phyloP scores from a whole-genome alignment of 495 filamentous ascomycete genomes.

The Penicillium canescens region DNA sequence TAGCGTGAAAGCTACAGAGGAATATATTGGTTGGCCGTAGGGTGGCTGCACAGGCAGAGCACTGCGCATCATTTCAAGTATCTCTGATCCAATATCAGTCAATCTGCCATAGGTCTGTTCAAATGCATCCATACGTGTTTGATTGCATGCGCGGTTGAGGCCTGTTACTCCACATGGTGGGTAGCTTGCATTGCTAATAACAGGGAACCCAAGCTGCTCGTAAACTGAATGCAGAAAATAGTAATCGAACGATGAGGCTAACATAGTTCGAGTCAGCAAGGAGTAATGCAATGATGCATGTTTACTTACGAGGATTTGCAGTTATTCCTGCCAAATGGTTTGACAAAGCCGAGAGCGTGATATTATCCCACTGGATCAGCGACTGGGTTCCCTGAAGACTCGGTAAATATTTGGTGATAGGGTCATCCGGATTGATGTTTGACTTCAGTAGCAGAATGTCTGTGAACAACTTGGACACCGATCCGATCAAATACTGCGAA shows the following conservation, averaged over 20 bases:
- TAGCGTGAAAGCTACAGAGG: conserved; percentile 10
- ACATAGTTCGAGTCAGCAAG: no score
- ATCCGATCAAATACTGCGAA: conserved; percentile 19
- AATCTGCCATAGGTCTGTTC: no score
- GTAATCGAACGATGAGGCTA: no score
- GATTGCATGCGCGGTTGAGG: conserved; percentile 5
- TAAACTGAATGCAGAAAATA: not conserved
- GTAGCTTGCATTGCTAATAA: conserved; percentile 9
- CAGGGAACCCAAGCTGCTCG: conserved; percentile 11
- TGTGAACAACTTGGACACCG: conserved; percentile 16
- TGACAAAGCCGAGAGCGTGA: conserved; percentile 11
- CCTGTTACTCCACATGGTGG: conserved; percentile 13
- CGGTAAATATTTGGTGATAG: conserved; percentile 15
- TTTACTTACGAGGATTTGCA: conserved; percentile 9
- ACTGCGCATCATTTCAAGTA: conserved; percentile 9
- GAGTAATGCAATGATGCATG: not conserved
- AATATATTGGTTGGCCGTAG: conserved; percentile 13
- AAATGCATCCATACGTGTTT: not conserved
- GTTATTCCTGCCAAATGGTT: conserved; percentile 17
- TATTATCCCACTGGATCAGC: conserved; percentile 11
- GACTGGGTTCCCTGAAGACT: not conserved
- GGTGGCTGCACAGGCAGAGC: conserved; percentile 11
- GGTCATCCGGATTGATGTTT: conserved; percentile 8
- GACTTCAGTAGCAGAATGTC: conserved; percentile 17
- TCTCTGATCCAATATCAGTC: not conserved